Evolutionary conservation across 2,329 filamentous ascomycete genomes (phyloP).

Genomic region (Aspergillus udagawae): DNA sequence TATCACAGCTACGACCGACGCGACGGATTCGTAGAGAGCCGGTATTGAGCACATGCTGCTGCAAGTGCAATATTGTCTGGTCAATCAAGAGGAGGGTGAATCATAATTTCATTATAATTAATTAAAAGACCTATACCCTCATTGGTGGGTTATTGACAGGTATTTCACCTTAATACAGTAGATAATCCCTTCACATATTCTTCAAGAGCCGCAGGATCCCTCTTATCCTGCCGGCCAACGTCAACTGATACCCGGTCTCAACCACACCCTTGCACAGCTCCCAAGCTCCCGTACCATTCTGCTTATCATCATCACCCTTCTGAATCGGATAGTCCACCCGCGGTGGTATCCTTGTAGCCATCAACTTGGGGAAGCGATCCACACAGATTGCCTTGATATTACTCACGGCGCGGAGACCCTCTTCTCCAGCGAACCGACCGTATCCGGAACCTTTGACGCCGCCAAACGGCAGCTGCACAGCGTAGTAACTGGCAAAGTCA

Average conservation of each 20-base stretch:
- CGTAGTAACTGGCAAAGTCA: constrained; percentile 91
- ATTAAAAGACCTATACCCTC: constrained; percentile 3
- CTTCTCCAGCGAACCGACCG: constrained; percentile 85
- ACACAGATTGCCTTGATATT: constrained; percentile 83
- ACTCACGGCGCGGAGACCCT: constrained; percentile 78
- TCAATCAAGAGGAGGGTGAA: too few relatives aligned
- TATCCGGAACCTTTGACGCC: constrained; percentile 87
- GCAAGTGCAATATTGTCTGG: too few relatives aligned
- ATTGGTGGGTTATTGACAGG: not conserved
- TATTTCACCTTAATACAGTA: not conserved
- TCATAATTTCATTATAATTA: constrained; percentile 1
- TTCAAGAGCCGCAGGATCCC: constrained; percentile 36
- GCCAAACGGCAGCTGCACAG: constrained; percentile 90
- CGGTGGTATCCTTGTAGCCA: constrained; percentile 73
- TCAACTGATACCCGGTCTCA: constrained; percentile 45
- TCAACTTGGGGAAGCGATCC: constrained; percentile 58
- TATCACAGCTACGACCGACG: too few relatives aligned
- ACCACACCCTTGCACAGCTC: constrained; percentile 45
- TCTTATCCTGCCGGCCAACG: constrained; percentile 36
- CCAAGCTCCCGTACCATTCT: constrained; percentile 62
- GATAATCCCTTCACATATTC: constrained; percentile 29
- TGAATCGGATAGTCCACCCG: constrained; percentile 77
- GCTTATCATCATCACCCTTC: constrained; percentile 49
- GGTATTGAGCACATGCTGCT: too few relatives aligned
- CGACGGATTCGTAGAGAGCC: too few relatives aligned